Percentiles rank a stretch among this genome's conserved stretches.
Conservation (phyloP, 1,284 basidiomycete genomes). For the Sphaerobolus stellatus region DNA sequence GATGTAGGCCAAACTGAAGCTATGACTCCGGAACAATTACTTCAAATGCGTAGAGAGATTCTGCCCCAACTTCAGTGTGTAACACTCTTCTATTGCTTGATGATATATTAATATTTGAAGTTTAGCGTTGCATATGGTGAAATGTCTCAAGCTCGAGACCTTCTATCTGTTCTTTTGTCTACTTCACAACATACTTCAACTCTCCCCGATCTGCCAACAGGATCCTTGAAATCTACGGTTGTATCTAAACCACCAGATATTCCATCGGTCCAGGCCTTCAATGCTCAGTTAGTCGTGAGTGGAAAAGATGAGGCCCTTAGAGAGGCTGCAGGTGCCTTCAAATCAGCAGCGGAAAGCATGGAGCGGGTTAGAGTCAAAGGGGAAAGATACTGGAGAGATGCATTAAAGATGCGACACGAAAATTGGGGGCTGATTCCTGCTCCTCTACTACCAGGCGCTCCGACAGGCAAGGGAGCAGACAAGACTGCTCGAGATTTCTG, state of each 20-base stretch:
- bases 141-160: slow-evolving; percentile 70
- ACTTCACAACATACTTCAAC: slow-evolving; percentile 18
- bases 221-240: slow-evolving; percentile 58
- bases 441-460: slow-evolving; percentile 65
- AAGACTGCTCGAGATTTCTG: slow-evolving; percentile 76
- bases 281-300: slow-evolving; percentile 69
- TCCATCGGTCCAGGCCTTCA: slow-evolving; percentile 68
- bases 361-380: slow-evolving; percentile 58
- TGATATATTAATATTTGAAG: slow-evolving; percentile 14
- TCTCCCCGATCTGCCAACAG: slow-evolving; percentile 28
- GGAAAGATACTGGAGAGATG: slow-evolving; percentile 77
- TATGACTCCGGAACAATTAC: slow-evolving; percentile 74
- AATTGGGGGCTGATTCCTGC: slow-evolving; percentile 80
- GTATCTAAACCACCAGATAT: slow-evolving; percentile 64
- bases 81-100: slow-evolving; percentile 1
- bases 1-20: slow-evolving; percentile 25
- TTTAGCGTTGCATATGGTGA: slow-evolving; percentile 70
- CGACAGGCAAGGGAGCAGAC: slow-evolving; percentile 70
- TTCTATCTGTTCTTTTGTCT: slow-evolving; percentile 57
- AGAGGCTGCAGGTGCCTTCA: slow-evolving; percentile 68
- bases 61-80: slow-evolving; percentile 67
- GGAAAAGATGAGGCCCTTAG: slow-evolving; percentile 75
- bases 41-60: slow-evolving; percentile 69
- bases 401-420: slow-evolving; percentile 64
- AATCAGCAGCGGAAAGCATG: slow-evolving; percentile 63